Conservation (phyloP, 257 asterid genomes). For the Jacaranda mimosifolia region DNA sequence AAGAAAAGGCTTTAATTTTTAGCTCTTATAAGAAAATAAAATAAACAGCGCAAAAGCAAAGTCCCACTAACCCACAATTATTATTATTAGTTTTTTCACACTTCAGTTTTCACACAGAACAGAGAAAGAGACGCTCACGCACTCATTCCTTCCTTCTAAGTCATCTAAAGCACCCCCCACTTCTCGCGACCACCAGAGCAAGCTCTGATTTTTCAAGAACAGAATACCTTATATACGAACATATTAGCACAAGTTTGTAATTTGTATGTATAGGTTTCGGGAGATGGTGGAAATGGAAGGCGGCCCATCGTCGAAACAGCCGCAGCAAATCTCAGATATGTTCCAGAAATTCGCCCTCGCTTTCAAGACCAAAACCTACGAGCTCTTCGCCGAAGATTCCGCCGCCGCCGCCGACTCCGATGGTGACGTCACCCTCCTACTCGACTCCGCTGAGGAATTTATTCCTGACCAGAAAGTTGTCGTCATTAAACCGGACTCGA, state of each 20-base stretch:
- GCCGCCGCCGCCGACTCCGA: slow-evolving; percentile 43
- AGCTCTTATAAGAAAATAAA: not conserved
- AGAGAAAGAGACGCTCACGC: slow-evolving; percentile 33
- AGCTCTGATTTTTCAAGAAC: slow-evolving; percentile 31
- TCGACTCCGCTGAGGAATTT: slow-evolving; percentile 89
- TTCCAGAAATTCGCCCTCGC: slow-evolving; percentile 90
- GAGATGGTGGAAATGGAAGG: slow-evolving; percentile 72
- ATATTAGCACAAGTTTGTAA: not conserved
- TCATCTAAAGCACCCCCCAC: slow-evolving; percentile 62
- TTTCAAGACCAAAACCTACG: slow-evolving; percentile 88
- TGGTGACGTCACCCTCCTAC: slow-evolving; percentile 62
- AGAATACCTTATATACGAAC: slow-evolving; percentile 2
- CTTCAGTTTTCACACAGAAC: slow-evolving; percentile 9
- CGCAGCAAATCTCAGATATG: slow-evolving; percentile 88
- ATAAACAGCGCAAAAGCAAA: slow-evolving; percentile 28
- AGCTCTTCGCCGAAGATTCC: slow-evolving; percentile 75
- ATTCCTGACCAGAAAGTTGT: slow-evolving; percentile 91
- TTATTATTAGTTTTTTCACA: not conserved
- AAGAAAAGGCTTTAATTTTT: too few relatives aligned
- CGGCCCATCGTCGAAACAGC: slow-evolving; percentile 59
- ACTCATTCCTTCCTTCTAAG: slow-evolving; percentile 83
- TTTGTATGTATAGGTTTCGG: slow-evolving; percentile 39
- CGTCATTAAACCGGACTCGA: slow-evolving; percentile 81
- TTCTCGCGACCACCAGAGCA: not conserved
- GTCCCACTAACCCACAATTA: slow-evolving; percentile 39